Conservation (phyloP, 2,329 filamentous ascomycete species). For the Aspergillus texensis region DNA sequence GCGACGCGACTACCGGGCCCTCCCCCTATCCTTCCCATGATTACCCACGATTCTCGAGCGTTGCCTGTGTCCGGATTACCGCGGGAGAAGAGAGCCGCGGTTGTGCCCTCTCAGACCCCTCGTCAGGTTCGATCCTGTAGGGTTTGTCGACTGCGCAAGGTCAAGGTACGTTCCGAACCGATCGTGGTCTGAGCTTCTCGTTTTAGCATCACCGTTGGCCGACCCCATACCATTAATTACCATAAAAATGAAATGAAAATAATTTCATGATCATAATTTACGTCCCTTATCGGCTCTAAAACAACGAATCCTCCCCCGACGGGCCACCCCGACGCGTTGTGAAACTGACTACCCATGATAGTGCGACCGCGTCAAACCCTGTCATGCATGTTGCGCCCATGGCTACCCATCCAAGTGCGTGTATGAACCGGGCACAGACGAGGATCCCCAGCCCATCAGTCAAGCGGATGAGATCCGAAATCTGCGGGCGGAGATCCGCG, state of each 20-base stretch:
- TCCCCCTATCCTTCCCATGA: slow-evolving; percentile 21
- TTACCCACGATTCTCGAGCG: slow-evolving; percentile 25
- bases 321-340: background rate
- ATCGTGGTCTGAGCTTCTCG: slow-evolving; percentile 4
- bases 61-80: slow-evolving; percentile 14
- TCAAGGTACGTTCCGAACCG: slow-evolving; percentile 36
- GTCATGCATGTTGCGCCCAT: slow-evolving; percentile 43
- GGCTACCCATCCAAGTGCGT: slow-evolving; percentile 43
- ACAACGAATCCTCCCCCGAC: background rate
- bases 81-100: slow-evolving; percentile 26
- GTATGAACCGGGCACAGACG: slow-evolving; percentile 37
- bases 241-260: background rate
- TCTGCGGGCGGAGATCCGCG: slow-evolving; percentile 37
- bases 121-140: slow-evolving; percentile 43
- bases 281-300: background rate
- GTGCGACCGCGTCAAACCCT: slow-evolving; percentile 44
- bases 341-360: slow-evolving; percentile 19
- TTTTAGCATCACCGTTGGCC: background rate
- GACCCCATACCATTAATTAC: background rate
- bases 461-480: slow-evolving; percentile 42
- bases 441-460: slow-evolving; percentile 37
- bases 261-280: background rate
- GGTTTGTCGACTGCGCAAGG: slow-evolving; percentile 42
- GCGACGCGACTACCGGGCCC: slow-evolving; percentile 10
- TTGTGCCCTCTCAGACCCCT: slow-evolving; percentile 18